Base-by-base conservation (phyloP, 257 asterid species). In the Solanum lycopersicoides region DNA sequence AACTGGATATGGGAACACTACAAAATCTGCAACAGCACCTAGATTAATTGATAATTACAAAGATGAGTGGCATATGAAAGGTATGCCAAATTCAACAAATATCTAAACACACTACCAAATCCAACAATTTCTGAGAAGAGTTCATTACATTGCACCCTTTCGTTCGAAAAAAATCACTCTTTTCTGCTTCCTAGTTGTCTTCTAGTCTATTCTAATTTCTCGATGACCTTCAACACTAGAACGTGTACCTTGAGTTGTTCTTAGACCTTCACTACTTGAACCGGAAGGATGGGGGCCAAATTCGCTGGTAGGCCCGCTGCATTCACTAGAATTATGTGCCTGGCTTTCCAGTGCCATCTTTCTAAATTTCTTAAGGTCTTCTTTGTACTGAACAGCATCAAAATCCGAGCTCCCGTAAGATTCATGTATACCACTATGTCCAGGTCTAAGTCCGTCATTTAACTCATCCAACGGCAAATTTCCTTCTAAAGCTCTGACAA, bases 401-500 rank as follows among this genome's bases (percentile, higher is more conserved):
- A 87, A 93, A 82, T 94, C 98, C 3, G 94, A 83, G 92, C 98
- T 94, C 86, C 90, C 95, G 5, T 90, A 89, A 23, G 96, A 91
- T 32, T 88, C 94, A 45, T 89, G 56, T 28, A 63, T 60, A 6
- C 86, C n/a, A 79, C 91, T 91, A 77, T 91, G 92, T 85, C 91
- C 96, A 45, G 94, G 93, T 56, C 89, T 88, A 60, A 88, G 84
- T 13, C 92, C 95, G 59, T 91, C 92, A 50, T 90, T 92, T 84
- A 96, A 83, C 25, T 93, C 98, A 9, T 92, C 92, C 21, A 93
- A 90, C 34, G 94, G 86, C 21, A 93, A 73, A 9, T 90, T 95
- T 76, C 99, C 99, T 95, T 96, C 96, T 89, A 95, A 90, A 69
- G 93, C 94, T 65, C 37, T 90, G 84, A 96, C 89, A 77, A 94